Evolutionary conservation across 306 rosid genomes (phyloP).

Genomic region (Cucumis cinereus): DNA sequence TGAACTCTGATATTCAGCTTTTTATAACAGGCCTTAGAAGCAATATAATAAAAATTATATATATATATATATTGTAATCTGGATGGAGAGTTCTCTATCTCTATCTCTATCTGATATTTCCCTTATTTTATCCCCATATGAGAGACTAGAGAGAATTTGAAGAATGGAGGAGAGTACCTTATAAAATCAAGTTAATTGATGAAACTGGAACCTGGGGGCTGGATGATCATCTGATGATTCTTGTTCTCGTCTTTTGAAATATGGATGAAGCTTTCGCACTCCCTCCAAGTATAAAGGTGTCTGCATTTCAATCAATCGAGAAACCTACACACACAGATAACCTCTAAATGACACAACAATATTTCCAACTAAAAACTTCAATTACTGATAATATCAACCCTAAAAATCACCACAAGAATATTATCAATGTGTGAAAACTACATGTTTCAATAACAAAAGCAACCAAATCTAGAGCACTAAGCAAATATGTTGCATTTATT

Average conservation of each 20-base stretch:
- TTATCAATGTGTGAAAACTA: background rate
- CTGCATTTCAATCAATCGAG: constrained; percentile 92
- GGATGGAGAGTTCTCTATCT: background rate
- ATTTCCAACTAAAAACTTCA: background rate
- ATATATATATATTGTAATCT: background rate
- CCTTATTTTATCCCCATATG: constrained; percentile 2
- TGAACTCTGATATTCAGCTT: background rate
- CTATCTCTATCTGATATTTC: background rate
- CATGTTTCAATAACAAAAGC: background rate
- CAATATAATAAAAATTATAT: background rate
- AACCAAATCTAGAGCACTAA: background rate
- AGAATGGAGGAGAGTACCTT: background rate
- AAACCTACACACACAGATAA: constrained; percentile 38
- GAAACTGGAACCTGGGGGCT: constrained; percentile 12
- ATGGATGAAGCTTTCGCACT: constrained; percentile 53
- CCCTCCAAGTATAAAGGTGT: constrained; percentile 71
- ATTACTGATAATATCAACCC: background rate
- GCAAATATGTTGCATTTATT: too few relatives aligned
- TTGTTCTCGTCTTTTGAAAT: constrained; percentile 46
- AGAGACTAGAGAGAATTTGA: background rate
- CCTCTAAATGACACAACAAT: background rate
- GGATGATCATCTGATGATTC: constrained; percentile 3
- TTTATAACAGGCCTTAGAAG: background rate
- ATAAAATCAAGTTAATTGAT: constrained; percentile 6
- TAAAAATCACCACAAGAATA: background rate